Base-by-base conservation (phyloP, 352 stramenopile species). In the Phytophthora foliorum region DNA sequence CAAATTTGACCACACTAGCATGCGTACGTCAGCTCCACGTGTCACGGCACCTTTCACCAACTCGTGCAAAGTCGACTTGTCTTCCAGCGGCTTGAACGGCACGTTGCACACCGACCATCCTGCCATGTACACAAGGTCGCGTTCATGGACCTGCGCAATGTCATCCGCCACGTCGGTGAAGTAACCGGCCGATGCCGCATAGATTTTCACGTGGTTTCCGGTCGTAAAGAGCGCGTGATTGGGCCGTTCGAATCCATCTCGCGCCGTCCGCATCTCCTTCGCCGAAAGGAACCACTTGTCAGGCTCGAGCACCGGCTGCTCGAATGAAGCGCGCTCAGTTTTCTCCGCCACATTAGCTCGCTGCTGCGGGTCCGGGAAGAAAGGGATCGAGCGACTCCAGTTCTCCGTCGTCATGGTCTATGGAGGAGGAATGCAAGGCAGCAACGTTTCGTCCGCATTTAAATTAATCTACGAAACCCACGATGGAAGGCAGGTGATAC, bases 91-190 rank as follows among this genome's bases (percentile, higher is more conserved):
- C 17, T 74, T 71, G 48, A 90, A 79, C 11, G 72, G 62, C 22
- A 90, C 67, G 41, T 88, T 70, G 56, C 81, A 80, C n/a, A 85
- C 69, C 21, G 67, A 81, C 80, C 82, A 90, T 34, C 75, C 82
- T 4, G 78, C 74, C n/a, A 88, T 50, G 17, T 74, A 87, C 44
- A 88, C 67, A 13, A 72, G 69, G 44, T 78, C 50, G 38, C 25
- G 16, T 0, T 48, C 25, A n/a, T 27, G 17, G 19, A 64, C 55
- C 16, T 58, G 45, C 10, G 60, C 34, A 4, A 87, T 46, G 36
- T 88, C 79, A 2, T 72, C 55, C 25, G 78, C 81, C n/a, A 89
- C 59, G 2, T 69, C 61, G 10, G 53, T 50, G 49, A 88, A 91
- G 49, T 81, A 85, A 9, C 74, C 66, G 17, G 67, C 77, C 0